Percentiles rank a stretch among this genome's conserved stretches.
Evolutionary conservation across 768 basidiomycete genomes (phyloP).

Genomic region (Mycena galopus): DNA sequence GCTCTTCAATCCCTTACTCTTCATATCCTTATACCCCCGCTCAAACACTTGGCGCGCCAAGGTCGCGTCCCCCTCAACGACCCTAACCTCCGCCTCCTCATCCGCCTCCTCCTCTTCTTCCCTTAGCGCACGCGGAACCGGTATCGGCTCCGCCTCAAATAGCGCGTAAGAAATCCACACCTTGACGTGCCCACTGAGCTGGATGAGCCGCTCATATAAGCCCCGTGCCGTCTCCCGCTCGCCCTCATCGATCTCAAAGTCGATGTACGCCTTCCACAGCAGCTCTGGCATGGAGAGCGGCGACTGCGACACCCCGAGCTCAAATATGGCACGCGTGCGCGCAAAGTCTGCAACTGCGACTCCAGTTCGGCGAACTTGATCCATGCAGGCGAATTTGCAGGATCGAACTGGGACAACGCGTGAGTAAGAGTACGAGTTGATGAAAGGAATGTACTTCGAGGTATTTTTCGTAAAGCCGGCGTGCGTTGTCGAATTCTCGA

Average conservation of each 20-base stretch:
- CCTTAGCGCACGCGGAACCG: constrained; percentile 70
- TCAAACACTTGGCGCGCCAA: constrained; percentile 86
- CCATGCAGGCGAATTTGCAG: constrained; percentile 94
- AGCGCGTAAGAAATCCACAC: constrained; percentile 97
- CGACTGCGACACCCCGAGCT: constrained; percentile 87
- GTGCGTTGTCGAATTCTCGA: constrained; percentile 95
- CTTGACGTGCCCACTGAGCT: constrained; percentile 93
- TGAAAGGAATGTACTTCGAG: constrained; percentile 72
- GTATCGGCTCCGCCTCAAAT: constrained; percentile 88
- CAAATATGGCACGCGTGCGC: constrained; percentile 94
- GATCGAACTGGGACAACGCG: constrained; percentile 72
- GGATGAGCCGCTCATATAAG: constrained; percentile 89
- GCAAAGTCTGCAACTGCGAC: constrained; percentile 87
- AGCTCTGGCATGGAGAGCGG: constrained; percentile 95
- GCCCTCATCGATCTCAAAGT: constrained; percentile 95
- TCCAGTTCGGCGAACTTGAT: constrained; percentile 97
- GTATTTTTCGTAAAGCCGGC: constrained; percentile 93
- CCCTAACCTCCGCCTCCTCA: constrained; percentile 68
- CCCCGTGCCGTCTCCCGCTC: constrained; percentile 88
- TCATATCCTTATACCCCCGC: constrained; percentile 89
- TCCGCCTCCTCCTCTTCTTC: constrained; percentile 82
- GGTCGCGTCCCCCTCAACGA: constrained; percentile 77
- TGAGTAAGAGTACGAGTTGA: constrained; percentile 13
- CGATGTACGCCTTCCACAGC: constrained; percentile 95
- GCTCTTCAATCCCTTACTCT: constrained; percentile 83